Conservation (phyloP, 164 flowering plant species). For the Tetrastigma voinierianum region DNA sequence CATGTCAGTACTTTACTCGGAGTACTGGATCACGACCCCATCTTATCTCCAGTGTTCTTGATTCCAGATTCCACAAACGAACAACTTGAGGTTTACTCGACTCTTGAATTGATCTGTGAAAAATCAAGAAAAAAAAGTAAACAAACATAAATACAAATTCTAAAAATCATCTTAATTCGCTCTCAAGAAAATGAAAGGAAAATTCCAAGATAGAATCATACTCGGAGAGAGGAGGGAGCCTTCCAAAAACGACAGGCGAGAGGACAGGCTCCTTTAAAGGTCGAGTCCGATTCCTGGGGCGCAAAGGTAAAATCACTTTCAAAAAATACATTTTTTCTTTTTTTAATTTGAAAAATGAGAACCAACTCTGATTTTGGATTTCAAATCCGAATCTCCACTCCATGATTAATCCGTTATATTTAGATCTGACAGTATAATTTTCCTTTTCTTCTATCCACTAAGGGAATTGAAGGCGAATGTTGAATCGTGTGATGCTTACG, state of each 20-base stretch:
- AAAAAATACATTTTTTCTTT: not conserved
- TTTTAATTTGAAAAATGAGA: not conserved
- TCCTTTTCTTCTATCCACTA: no score
- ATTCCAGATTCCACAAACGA: not conserved
- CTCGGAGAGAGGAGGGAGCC: not conserved
- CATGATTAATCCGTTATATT: not conserved
- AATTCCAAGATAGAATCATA: not conserved
- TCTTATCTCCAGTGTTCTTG: conserved; percentile 25
- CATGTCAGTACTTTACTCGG: conserved; percentile 95
- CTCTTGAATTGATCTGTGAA: conserved; percentile 3
- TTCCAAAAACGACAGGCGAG: not conserved
- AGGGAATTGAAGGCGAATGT: no score
- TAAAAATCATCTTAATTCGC: no score
- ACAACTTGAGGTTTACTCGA: not conserved
- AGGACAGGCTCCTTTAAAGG: no score
- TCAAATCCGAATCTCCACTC: conserved; percentile 32
- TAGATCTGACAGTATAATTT: not conserved
- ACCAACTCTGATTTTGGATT: conserved; percentile 14
- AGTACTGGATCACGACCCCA: conserved; percentile 98
- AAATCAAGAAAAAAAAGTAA: not conserved
- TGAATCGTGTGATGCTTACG: no score
- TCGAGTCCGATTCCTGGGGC: not conserved
- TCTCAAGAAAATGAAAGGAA: no score
- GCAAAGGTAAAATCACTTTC: not conserved
- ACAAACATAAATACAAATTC: no score